Evolutionary conservation across 2,329 filamentous ascomycete genomes (phyloP), one percentile per base, ranked within the genome.

Genomic region (Orbilia blumenaviensis): DNA sequence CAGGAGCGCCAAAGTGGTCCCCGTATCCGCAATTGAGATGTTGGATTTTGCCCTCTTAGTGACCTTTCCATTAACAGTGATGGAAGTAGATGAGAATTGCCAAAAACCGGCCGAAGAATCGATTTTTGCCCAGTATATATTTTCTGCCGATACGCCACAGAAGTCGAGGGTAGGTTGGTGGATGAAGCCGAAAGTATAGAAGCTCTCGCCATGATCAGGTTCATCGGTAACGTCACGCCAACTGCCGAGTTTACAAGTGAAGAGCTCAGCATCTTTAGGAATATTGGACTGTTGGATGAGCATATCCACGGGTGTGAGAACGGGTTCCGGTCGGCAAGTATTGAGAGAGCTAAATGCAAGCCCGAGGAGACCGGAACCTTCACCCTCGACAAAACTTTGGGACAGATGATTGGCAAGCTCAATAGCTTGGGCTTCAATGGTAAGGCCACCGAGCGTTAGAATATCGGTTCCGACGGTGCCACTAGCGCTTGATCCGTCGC

Each of bases 151-250:
- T 16, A 44, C 54, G 29, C 85, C 86, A 1, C 86, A 86, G 2
- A 84, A 84, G 66, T 84, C 85, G 54, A 91, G 84, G 0, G 87
- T 85, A n/a, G 87, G 85, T 78, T 89, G 81, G 79, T 92, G 90
- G 80, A 92, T 90, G 81, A 85, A 90, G 18, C 91, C 91, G 78
- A 92, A 92, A 0, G 90, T 92, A 83, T 90, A 92, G 84, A 91
- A 92, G 0, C 82, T 88, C 74, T 85, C 82, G 2, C 71, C 71
- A 10, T 68, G 54, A 18, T 75, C 71, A 0, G 56, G 71, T 42
- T 85, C 85, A 46, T 81, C 78, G 34, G 83, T 80, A 64, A 85
- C 82, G 79, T 89, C 87, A 50, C 86, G 84, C 82, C 85, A 84
- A 79, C 86, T 85, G 78, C 88, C 88, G 50, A 91, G 85, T 68